Evolutionary conservation across 768 basidiomycete species (phyloP), one percentile per base, ranked within the genome.

Genomic region (Amanita molliuscula): DNA sequence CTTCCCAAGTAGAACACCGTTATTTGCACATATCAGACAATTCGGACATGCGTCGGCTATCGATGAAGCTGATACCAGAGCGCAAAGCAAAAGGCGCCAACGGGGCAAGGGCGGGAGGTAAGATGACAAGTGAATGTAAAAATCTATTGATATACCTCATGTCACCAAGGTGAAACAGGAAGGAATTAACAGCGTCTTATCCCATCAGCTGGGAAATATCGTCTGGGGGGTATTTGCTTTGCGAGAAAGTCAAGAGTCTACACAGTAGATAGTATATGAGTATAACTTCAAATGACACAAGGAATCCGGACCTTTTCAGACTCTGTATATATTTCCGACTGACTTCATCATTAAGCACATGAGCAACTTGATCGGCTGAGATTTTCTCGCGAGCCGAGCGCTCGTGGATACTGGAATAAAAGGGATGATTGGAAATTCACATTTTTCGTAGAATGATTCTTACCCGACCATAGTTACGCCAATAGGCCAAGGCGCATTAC

Each of bases 391-490:
- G 84, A 1, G 95, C 96, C 0, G 90, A 92, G 62, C 96, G 88
- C 66, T 96, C 96, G 69, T 99, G 96, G 50, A 98, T 96, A 70
- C 93, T 88, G 53, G 25, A 40, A 47, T 25, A 18, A 33, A 11
- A 33, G 21, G 37, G 6, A 31, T 33, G n/a, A 29, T 51, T 51
- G 34, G 53, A 35, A 11, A 43, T 18, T 33, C 21, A 52, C 18
- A n/a, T 23, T 1, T 1, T 37, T 25, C 34, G 35, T 37, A 16
- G 15, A n/a, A 16, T 37, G 50, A 18, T 36, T 73, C 83, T 34
- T 66, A 92, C 91, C 92, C 94, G 70, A 98, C 96, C 88, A 95
- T 95, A 53, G 96, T 99, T 7, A 99, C 96, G 37, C 96, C 96
- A 60, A 99, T 99, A 1, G 96, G 96, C 96, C 96, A 99, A 2